phyloP scores from a whole-genome alignment of 1,284 basidiomycete species.

The Sphaerobolus stellatus region DNA sequence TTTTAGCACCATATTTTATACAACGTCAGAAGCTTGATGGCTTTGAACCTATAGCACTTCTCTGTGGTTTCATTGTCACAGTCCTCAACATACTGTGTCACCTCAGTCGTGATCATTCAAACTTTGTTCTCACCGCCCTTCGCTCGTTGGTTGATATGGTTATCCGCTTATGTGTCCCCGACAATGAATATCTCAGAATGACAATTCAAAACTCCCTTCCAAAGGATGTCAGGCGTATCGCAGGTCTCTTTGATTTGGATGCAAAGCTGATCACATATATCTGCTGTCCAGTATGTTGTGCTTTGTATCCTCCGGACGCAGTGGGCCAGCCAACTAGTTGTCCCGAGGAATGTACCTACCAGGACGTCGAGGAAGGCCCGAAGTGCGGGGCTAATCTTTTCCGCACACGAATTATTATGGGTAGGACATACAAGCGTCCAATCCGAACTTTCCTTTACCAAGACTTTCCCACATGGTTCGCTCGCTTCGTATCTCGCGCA shows the following conservation, averaged over 20 bases:
- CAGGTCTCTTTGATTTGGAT: constrained; percentile 11
- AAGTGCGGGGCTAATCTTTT: background rate
- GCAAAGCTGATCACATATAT: constrained; percentile 14
- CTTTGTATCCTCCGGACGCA: constrained; percentile 3
- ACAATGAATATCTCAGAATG: background rate
- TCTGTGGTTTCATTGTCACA: background rate
- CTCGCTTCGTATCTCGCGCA: constrained; percentile 21
- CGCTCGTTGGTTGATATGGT: background rate
- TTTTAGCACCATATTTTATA: background rate
- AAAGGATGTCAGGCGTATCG: background rate
- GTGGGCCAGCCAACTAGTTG: background rate
- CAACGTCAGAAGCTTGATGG: background rate
- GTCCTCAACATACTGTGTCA: background rate
- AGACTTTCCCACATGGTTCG: constrained; percentile 33
- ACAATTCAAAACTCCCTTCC: background rate
- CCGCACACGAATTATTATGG: background rate
- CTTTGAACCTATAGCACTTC: background rate
- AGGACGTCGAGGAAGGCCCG: background rate
- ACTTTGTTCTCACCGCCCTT: background rate
- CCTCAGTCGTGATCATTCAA: background rate
- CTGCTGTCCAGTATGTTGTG: constrained; percentile 18
- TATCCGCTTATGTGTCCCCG: no score
- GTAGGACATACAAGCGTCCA: background rate
- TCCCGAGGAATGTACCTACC: background rate
- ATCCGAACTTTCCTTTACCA: constrained; percentile 19